Conservation (phyloP, 2,329 filamentous ascomycete genomes). For the Alternaria incomplexa region DNA sequence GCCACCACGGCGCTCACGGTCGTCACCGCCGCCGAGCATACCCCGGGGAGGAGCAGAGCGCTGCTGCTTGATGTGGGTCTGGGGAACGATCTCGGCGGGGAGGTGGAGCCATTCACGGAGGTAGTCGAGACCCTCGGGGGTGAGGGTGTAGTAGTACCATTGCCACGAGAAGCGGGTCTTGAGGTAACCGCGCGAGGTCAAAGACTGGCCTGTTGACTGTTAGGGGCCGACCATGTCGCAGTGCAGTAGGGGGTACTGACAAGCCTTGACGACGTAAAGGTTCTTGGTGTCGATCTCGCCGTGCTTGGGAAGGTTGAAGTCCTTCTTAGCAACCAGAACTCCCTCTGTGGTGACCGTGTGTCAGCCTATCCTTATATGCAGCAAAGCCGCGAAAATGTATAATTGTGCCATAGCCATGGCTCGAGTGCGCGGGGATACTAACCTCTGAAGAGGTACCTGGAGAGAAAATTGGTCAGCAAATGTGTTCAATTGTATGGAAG, state of each 20-base stretch:
- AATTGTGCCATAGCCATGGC: conserved; percentile 49
- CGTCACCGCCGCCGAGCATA: conserved; percentile 82
- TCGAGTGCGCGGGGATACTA: conserved; percentile 40
- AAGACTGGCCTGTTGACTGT: conserved; percentile 71
- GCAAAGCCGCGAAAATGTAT: conserved; percentile 40
- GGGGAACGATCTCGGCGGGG: conserved; percentile 98
- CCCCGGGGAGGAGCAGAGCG: conserved; percentile 96
- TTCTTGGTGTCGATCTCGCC: conserved; percentile 99
- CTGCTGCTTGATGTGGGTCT: conserved; percentile 99
- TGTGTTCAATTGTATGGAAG: conserved; percentile 13
- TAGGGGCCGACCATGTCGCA: conserved; percentile 9
- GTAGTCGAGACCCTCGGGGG: conserved; percentile 99
- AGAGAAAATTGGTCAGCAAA: conserved; percentile 26
- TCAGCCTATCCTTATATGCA: conserved; percentile 51
- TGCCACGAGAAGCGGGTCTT: conserved; percentile 95
- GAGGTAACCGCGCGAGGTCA: conserved; percentile 96
- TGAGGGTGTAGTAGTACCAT: conserved; percentile 97
- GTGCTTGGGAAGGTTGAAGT: conserved; percentile 98
- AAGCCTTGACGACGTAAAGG: conserved; percentile 98
- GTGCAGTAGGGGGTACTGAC: conserved; percentile 43
- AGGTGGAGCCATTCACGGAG: conserved; percentile 99
- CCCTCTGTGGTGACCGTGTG: conserved; percentile 63
- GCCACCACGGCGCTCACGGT: conserved; percentile 80
- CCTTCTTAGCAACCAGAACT: conserved; percentile 97
- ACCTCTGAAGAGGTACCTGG: conserved; percentile 53